phyloP scores from a whole-genome alignment of 148 eudicot genomes.

The Fagopyrum homotropicum region DNA sequence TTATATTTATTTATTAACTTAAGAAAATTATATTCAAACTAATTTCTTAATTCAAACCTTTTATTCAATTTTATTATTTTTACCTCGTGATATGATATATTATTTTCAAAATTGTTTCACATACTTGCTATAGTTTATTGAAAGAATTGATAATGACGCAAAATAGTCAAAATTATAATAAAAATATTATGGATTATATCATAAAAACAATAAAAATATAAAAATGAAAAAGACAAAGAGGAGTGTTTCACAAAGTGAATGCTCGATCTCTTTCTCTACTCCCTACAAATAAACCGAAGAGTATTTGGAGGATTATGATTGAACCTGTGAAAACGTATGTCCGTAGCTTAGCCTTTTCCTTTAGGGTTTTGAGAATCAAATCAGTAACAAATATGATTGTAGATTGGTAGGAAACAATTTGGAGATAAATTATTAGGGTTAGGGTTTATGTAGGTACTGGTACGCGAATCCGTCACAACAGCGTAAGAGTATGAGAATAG shows the following conservation, averaged over 20 bases:
- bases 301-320: not conserved
- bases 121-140: no score
- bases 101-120: no score
- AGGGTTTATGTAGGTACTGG: constrained; percentile 16
- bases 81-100: no score
- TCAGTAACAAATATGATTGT: not conserved
- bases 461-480: constrained; percentile 20
- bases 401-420: not conserved
- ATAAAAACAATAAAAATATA: no score
- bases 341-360: not conserved
- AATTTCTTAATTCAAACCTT: no score
- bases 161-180: no score
- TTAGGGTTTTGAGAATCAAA: constrained; percentile 7
- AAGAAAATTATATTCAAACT: no score
- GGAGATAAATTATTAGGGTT: constrained; percentile 13
- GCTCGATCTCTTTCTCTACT: not conserved
- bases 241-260: not conserved
- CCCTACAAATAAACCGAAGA: not conserved
- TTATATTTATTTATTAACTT: no score
- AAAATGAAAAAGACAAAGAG: not conserved
- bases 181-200: no score
- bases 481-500: constrained; percentile 20
- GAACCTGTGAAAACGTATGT: not conserved
- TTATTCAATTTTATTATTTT: no score
- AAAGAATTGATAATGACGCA: no score